A percentile compares a stretch with the other conserved stretches of the same genome.
phyloP scores from a whole-genome alignment of 1,284 basidiomycete species.

The Apiotrichum siamense region DNA sequence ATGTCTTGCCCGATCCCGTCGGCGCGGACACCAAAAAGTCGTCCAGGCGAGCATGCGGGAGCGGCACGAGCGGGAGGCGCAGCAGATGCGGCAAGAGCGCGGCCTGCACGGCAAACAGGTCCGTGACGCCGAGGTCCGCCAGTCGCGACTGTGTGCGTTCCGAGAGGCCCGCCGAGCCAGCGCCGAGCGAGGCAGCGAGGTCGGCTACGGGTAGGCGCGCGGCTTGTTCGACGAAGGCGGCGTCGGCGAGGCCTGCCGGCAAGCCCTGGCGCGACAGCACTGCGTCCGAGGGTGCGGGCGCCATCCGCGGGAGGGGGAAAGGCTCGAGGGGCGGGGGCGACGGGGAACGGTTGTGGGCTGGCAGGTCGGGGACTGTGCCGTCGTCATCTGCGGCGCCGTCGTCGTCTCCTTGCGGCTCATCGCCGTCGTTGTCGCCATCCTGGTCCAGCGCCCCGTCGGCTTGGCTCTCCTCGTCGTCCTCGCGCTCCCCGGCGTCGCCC shows the following conservation, averaged over 20 bases:
- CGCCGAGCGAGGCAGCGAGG: slow-evolving; percentile 42
- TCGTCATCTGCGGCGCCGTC: slow-evolving; percentile 14
- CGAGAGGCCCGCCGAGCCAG: slow-evolving; percentile 52
- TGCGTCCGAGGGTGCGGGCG: slow-evolving; percentile 63
- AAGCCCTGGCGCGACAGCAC: slow-evolving; percentile 69
- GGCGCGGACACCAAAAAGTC: slow-evolving; percentile 97
- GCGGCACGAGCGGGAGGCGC: slow-evolving; percentile 51
- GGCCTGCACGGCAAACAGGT: slow-evolving; percentile 64
- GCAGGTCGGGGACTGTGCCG: slow-evolving; percentile 15
- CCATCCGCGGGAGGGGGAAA: slow-evolving; percentile 66
- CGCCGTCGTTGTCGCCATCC: slow-evolving; percentile 12
- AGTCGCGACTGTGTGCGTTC: slow-evolving; percentile 60
- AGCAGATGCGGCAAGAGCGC: slow-evolving; percentile 41
- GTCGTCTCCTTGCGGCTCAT: slow-evolving; percentile 10
- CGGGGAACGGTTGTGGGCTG: slow-evolving; percentile 12
- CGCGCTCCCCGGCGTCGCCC: slow-evolving; percentile 18
- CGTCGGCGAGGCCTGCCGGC: slow-evolving; percentile 65
- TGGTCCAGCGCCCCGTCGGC: slow-evolving; percentile 13
- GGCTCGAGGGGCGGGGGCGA: slow-evolving; percentile 41
- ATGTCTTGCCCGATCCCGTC: slow-evolving; percentile 93
- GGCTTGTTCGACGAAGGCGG: slow-evolving; percentile 62
- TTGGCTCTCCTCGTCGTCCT: slow-evolving; percentile 21
- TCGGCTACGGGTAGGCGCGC: slow-evolving; percentile 52
- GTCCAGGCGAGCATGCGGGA: slow-evolving; percentile 62
- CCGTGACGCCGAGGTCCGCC: slow-evolving; percentile 65